A percentile compares a stretch with the other conserved stretches of the same genome.
Evolutionary conservation across 2,329 filamentous ascomycete species (phyloP).

Genomic region (Colletotrichum sp.): DNA sequence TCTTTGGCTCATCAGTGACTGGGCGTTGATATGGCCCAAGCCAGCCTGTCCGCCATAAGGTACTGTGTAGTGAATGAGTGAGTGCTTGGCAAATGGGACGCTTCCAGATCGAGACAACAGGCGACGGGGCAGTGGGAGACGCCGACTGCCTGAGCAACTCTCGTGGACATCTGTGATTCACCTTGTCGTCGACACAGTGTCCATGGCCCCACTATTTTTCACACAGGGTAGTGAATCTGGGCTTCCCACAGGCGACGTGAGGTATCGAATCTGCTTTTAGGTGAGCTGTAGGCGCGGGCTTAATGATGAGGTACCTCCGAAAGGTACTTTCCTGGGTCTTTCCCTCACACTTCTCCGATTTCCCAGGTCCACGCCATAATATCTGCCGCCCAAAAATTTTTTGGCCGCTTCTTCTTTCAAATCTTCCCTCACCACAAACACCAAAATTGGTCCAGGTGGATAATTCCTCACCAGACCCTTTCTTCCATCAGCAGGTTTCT

Average conservation of each 20-base stretch:
- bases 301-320: constrained; percentile 6
- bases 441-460: constrained; percentile 22
- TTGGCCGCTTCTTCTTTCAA: constrained; percentile 13
- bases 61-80: not conserved
- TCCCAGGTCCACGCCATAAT: constrained; percentile 18
- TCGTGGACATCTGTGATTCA: not conserved
- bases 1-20: not conserved
- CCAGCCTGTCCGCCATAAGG: not conserved
- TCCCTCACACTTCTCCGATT: constrained; percentile 6
- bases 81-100: not conserved
- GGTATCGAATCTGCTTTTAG: not conserved
- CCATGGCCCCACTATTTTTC: not conserved
- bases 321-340: constrained; percentile 13
- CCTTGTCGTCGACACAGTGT: not conserved
- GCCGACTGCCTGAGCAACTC: not conserved
- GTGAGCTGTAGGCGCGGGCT: not conserved
- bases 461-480: constrained; percentile 21
- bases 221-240: not conserved
- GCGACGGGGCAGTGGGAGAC: not conserved
- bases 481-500: constrained; percentile 22
- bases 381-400: constrained; percentile 21
- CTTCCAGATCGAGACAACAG: not conserved
- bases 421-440: constrained; percentile 22
- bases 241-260: not conserved
- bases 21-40: not conserved